Conservation (phyloP, 139 green algal genomes). For the Tetradesmus obliquus region DNA sequence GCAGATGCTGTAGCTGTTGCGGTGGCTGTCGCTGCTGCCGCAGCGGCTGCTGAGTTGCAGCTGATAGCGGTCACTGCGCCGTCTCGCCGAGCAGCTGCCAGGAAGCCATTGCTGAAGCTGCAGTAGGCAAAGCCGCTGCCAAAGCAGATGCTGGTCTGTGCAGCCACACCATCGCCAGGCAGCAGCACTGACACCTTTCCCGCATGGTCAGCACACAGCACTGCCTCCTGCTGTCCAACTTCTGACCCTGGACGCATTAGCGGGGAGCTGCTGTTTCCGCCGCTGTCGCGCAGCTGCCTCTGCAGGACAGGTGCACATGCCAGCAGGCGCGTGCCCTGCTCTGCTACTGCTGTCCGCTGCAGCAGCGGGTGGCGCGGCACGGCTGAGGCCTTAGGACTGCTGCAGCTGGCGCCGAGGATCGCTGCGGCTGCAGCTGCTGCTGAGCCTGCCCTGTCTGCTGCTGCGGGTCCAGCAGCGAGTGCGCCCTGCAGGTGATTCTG, state of each 20-base stretch:
- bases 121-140: slow-evolving; percentile 18
- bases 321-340: neutral
- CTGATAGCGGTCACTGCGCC: slow-evolving; percentile 25
- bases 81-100: slow-evolving; percentile 30
- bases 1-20: neutral
- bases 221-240: neutral
- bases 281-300: neutral
- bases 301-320: slow-evolving; percentile 9
- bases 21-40: neutral
- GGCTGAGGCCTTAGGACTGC: neutral
- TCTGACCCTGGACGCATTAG: neutral
- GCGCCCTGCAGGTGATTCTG: neutral
- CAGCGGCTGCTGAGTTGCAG: slow-evolving; percentile 16
- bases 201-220: neutral
- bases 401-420: neutral
- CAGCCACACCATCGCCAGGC: neutral
- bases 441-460: neutral
- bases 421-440: neutral
- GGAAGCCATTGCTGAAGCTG: slow-evolving; percentile 19
- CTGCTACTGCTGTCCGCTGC: neutral
- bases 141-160: neutral
- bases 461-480: neutral
- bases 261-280: neutral
- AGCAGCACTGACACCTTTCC: slow-evolving; percentile 9
- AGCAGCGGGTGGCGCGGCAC: neutral